Evolutionary conservation across 306 rosid genomes (phyloP).

Genomic region (Castanea mollissima): DNA sequence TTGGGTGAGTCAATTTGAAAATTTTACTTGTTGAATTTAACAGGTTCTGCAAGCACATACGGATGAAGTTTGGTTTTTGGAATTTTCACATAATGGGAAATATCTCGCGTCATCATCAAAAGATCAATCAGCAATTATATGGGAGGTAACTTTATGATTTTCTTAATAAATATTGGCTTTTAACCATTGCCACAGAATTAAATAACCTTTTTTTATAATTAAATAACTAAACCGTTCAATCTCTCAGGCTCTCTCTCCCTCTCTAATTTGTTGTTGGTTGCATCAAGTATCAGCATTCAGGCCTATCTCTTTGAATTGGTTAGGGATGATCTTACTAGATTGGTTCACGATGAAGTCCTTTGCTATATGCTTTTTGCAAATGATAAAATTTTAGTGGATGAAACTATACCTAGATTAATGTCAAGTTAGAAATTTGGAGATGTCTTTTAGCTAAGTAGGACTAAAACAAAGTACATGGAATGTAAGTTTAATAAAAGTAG

Average conservation of each 20-base stretch:
- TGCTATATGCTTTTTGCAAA: too few relatives aligned
- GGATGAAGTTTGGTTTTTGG: slow-evolving; percentile 58
- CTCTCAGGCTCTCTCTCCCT: background rate
- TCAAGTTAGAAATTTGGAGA: too few relatives aligned
- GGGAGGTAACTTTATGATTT: slow-evolving; percentile 45
- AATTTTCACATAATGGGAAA: slow-evolving; percentile 53
- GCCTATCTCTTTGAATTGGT: too few relatives aligned
- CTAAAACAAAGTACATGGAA: too few relatives aligned
- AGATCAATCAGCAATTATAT: slow-evolving; percentile 46
- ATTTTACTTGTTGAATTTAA: background rate
- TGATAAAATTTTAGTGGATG: too few relatives aligned
- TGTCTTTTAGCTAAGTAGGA: too few relatives aligned
- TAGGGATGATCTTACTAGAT: too few relatives aligned
- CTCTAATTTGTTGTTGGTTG: background rate
- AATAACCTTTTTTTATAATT: background rate
- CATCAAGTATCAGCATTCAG: too few relatives aligned
- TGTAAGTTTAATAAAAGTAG: too few relatives aligned
- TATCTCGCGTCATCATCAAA: slow-evolving; percentile 53
- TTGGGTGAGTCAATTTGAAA: background rate
- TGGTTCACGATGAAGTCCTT: too few relatives aligned
- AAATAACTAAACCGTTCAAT: background rate
- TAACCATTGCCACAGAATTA: background rate
- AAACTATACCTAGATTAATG: too few relatives aligned
- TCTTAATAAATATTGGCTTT: background rate
- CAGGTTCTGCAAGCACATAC: slow-evolving; percentile 49